Base-by-base conservation (phyloP, 192 early-diverging fungal species). In the Chytriomyces hyalinus region DNA sequence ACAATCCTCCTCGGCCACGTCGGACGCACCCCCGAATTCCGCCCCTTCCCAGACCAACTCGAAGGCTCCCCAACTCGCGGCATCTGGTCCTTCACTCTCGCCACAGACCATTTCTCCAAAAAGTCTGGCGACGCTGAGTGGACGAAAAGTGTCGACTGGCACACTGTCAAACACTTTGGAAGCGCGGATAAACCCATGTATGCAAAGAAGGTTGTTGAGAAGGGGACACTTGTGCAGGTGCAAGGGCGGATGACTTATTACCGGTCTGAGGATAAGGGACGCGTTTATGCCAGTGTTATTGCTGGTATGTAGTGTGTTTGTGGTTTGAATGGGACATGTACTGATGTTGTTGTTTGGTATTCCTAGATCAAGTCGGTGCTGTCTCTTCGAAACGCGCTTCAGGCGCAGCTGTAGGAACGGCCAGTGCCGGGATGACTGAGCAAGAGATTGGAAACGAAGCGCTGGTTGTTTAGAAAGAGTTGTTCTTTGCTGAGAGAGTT, bases 241-340 rank as follows among this genome's bases (percentile, higher is more conserved):
- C 15, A 57, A 5, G 53, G 53, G 20, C 53, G 53, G 3, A 20
- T 57, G 53, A 57, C 15, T 57, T 57, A 57, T 4, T 57, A 57
- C 53, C 13, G 20, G 53, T n/a, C 13, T 20, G 20, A 57, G 5
- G 36, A 36, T 36, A 57, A 57, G 4, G 53, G 5, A 57, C 53
- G 53, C 53, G 4, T 57, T 13, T 57, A 57, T 3, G 53, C 53
- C 0, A 57, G 53, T 20, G 20, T 57, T 57, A 57, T 57, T 57
- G 53, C 53, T 2, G 53, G 53, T 57, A 57, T 57, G 53, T 57
- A 57, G 53, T n/a, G 13, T 57, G 53, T 57, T 57, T 57, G 53
- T n/a, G 15, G 5, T 4, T 5, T 57, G 15, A n/a, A 57, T 57
- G 15, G 0, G 53, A 0, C 53, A 1, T n/a, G 53, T 57, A 57